Conservation (phyloP, 805 yeast species). For the Lachancea kluyveri region DNA sequence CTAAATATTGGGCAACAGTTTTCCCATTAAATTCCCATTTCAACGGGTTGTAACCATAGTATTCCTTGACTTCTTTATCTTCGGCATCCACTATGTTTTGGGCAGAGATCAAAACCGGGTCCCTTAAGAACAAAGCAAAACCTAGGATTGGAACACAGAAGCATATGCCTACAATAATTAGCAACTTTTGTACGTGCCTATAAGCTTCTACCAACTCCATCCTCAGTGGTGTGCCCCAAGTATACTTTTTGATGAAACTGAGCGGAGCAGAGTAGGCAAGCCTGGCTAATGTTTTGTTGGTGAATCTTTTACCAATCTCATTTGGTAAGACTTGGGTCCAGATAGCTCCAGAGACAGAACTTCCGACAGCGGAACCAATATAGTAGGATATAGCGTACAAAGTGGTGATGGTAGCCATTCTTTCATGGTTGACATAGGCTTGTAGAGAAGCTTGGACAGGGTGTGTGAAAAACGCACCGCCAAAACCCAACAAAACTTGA, state of each 20-base stretch:
- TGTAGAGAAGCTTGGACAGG: constrained; percentile 56
- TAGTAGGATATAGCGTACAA: constrained; percentile 50
- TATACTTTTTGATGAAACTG: constrained; percentile 33
- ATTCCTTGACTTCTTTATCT: too few relatives aligned
- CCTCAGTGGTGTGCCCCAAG: constrained; percentile 56
- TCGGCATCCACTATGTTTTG: too few relatives aligned
- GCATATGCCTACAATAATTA: constrained; percentile 47
- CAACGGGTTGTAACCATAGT: too few relatives aligned
- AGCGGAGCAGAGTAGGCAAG: constrained; percentile 46
- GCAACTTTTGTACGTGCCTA: constrained; percentile 46
- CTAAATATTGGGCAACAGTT: too few relatives aligned
- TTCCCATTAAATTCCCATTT: too few relatives aligned
- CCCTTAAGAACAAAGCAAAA: too few relatives aligned
- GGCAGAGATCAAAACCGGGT: too few relatives aligned
- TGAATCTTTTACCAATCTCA: constrained; percentile 34
- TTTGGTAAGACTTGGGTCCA: constrained; percentile 56
- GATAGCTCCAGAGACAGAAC: constrained; percentile 60
- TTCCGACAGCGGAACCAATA: constrained; percentile 60
- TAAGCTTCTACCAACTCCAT: constrained; percentile 48
- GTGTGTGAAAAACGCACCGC: constrained; percentile 69
- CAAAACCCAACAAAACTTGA: constrained; percentile 58
- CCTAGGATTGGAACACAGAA: constrained; percentile 48
- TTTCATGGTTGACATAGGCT: constrained; percentile 52
- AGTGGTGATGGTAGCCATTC: constrained; percentile 56
- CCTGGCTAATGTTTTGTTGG: constrained; percentile 29